Evolutionary conservation across 116 monocot genomes (phyloP).

Genomic region (Posidonia oceanica): DNA sequence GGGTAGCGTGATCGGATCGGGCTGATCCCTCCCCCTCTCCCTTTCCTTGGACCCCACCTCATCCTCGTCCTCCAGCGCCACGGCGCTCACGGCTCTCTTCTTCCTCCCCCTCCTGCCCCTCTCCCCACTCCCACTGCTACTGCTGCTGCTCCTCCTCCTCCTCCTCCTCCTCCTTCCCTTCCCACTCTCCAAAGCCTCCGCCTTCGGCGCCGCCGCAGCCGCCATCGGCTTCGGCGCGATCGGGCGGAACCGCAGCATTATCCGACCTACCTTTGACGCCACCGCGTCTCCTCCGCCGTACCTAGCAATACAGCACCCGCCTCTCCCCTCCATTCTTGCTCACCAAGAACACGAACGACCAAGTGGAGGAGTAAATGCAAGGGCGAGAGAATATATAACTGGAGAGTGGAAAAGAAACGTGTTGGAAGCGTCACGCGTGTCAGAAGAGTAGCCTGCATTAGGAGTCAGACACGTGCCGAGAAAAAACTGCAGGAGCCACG

Average conservation of each 20-base stretch:
- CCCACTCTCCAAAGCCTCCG: neutral
- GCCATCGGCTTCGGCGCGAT: conserved; percentile 51
- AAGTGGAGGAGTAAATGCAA: no score
- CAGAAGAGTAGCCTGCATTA: no score
- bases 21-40: neutral
- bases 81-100: neutral
- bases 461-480: no score
- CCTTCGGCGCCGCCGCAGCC: conserved; percentile 1
- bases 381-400: no score
- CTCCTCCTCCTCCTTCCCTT: neutral
- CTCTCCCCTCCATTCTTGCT: conserved; percentile 29
- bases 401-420: no score
- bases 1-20: conserved; percentile 23
- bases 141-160: conserved; percentile 2
- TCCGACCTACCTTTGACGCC: conserved; percentile 31
- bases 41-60: neutral
- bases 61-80: conserved; percentile 1
- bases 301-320: conserved; percentile 32
- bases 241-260: conserved; percentile 55
- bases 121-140: neutral
- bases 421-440: no score
- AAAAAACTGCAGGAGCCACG: no score
- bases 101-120: neutral
- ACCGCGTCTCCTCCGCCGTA: conserved; percentile 14
- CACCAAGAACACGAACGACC: no score